Evolutionary conservation across 768 basidiomycete genomes (phyloP).

Genomic region (Phanerodontia chrysosporium): DNA sequence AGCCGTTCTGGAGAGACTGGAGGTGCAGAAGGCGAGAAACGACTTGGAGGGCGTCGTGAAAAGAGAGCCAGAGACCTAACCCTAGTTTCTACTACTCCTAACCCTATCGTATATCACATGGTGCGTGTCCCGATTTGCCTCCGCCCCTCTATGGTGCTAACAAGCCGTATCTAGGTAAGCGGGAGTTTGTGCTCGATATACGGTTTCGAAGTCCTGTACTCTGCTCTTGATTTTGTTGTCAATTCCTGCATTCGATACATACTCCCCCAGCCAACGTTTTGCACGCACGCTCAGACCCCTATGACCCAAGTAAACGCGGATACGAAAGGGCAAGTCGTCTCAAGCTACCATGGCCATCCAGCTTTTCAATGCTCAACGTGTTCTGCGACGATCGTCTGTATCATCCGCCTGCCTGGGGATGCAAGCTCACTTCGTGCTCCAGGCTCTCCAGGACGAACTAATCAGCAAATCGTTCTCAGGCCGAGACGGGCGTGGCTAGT

Average conservation of each 20-base stretch:
- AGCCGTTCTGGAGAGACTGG: conserved; percentile 70
- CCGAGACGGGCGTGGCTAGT: conserved; percentile 79
- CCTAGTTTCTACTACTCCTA: background rate
- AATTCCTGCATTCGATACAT: too few relatives aligned
- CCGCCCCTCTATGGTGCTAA: background rate
- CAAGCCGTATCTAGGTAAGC: background rate
- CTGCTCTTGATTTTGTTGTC: too few relatives aligned
- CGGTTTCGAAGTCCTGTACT: background rate
- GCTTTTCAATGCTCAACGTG: conserved; percentile 66
- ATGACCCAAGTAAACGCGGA: conserved; percentile 28
- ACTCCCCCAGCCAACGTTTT: too few relatives aligned
- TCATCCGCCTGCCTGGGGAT: too few relatives aligned
- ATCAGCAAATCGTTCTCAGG: conserved; percentile 86
- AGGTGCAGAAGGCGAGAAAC: conserved; percentile 67
- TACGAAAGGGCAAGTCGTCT: conserved; percentile 53
- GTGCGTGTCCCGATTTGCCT: conserved; percentile 3
- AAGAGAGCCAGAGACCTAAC: background rate
- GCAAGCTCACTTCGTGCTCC: too few relatives aligned
- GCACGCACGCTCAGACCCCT: background rate
- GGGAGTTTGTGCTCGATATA: background rate
- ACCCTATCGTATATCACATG: conserved; percentile 4
- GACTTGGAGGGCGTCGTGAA: conserved; percentile 31
- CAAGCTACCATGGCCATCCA: conserved; percentile 62
- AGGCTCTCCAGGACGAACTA: conserved; percentile 81
- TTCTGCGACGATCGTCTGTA: conserved; percentile 62